Evolutionary conservation across 805 yeast species (phyloP).

Genomic region (Schizosaccharomyces lindneri): DNA sequence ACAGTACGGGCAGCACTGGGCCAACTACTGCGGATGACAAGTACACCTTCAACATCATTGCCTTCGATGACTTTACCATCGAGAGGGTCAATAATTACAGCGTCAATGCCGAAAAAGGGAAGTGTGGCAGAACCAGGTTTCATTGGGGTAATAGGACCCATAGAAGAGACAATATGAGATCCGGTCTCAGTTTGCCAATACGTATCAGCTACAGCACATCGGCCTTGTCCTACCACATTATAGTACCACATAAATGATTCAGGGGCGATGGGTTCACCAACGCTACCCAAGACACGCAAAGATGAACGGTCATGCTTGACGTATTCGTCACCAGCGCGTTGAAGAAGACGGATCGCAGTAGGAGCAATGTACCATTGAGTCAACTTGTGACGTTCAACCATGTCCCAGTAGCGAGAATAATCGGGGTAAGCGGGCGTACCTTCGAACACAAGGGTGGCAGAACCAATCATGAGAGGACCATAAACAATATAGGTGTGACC

Average conservation of each 20-base stretch:
- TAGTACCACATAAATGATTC: conserved; percentile 98
- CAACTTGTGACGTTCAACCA: conserved; percentile 71
- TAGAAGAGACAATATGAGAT: conserved; percentile 76
- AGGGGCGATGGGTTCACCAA: conserved; percentile 95
- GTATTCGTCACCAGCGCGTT: conserved; percentile 67
- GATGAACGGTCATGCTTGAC: conserved; percentile 65
- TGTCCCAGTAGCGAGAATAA: conserved; percentile 89
- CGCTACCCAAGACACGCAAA: conserved; percentile 84
- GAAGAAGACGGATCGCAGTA: conserved; percentile 79
- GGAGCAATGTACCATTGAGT: conserved; percentile 97
- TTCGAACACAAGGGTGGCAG: conserved; percentile 81
- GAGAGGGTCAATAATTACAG: conserved; percentile 81
- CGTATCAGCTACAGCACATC: conserved; percentile 82
- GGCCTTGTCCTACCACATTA: conserved; percentile 67
- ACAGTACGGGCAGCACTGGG: conserved; percentile 97
- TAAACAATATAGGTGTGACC: conserved; percentile 91
- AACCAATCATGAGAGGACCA: conserved; percentile 76
- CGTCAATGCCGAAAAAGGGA: conserved; percentile 87
- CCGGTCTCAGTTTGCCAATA: conserved; percentile 99
- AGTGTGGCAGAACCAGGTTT: conserved; percentile 94
- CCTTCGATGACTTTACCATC: conserved; percentile 63
- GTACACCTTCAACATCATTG: conserved; percentile 86
- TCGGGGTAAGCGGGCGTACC: conserved; percentile 95
- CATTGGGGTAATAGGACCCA: conserved; percentile 83
- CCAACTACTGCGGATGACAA: conserved; percentile 79